These are phyloP conservation scores for Ophiocordyceps sinensis DNA, from an alignment of 2,329 filamentous ascomycete genomes.

Conservation along the genomic window DNA sequence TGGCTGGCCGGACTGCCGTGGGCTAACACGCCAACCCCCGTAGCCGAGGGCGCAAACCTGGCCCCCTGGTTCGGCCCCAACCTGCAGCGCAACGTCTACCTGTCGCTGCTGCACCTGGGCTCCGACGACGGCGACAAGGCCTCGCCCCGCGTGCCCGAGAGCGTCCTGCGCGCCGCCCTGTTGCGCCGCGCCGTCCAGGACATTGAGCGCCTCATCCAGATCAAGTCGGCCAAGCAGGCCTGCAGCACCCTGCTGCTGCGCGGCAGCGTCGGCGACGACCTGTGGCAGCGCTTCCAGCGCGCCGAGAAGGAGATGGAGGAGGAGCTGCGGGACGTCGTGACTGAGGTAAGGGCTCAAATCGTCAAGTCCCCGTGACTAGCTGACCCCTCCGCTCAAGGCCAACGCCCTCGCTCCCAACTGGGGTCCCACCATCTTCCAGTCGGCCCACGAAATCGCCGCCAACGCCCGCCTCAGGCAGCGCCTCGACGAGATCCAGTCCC, in stretches of 20 bases:
- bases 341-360: constrained; percentile 73
- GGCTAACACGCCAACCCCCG: constrained; percentile 4
- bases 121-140: constrained; percentile 51
- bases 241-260: constrained; percentile 71
- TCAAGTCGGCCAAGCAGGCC: constrained; percentile 79
- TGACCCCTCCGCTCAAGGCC: too few species aligned
- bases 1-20: too few species aligned
- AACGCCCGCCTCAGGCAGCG: constrained; percentile 65
- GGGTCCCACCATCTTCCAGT: constrained; percentile 94
- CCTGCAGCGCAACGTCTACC: constrained; percentile 85
- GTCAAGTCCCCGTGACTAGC: too few species aligned
- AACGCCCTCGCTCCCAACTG: constrained; percentile 80
- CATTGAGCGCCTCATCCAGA: constrained; percentile 78
- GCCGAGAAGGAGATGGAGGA: constrained; percentile 98
- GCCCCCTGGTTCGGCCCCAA: constrained; percentile 91
- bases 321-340: constrained; percentile 84
- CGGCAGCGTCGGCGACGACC: constrained; percentile 87
- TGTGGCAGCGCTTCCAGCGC: constrained; percentile 82
- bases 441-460: constrained; percentile 86
- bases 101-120: constrained; percentile 74
- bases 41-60: constrained; percentile 67
- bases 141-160: constrained; percentile 59
- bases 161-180: constrained; percentile 74
- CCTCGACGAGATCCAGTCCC: constrained; percentile 59
- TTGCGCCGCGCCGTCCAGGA: constrained; percentile 83